phyloP scores from a whole-genome alignment of 2,329 filamentous ascomycete species.

The Ophiostoma himal-ulmi region DNA sequence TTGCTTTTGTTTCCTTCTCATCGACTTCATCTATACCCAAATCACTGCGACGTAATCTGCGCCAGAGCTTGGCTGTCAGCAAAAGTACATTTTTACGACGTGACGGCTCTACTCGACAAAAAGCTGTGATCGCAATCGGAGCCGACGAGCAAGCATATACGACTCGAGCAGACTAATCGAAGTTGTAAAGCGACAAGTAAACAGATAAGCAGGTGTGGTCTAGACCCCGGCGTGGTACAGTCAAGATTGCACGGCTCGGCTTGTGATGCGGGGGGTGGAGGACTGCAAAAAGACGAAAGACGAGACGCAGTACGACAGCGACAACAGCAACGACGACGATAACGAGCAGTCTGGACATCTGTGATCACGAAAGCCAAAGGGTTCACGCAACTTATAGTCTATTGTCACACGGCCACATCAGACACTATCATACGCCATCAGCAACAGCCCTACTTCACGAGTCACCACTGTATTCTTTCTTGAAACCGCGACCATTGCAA shows the following conservation, averaged over 20 bases:
- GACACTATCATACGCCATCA: not conserved
- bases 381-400: not conserved
- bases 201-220: not conserved
- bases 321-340: not conserved
- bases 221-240: constrained; percentile 24
- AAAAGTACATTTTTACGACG: not conserved
- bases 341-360: not conserved
- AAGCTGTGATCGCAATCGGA: not conserved
- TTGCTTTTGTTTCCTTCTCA: not conserved
- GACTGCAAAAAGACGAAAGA: constrained; percentile 26
- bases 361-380: not conserved
- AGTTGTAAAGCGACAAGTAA: not conserved
- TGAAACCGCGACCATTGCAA: not conserved
- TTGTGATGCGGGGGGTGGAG: constrained; percentile 44
- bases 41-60: not conserved
- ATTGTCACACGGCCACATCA: not conserved
- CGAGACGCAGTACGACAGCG: not conserved
- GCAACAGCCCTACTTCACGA: not conserved
- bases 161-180: not conserved
- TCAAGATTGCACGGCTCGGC: constrained; percentile 32
- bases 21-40: not conserved
- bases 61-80: not conserved
- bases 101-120: not conserved
- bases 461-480: not conserved
- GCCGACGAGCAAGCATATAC: not conserved